A percentile compares a stretch with the other conserved stretches of the same genome.
phyloP scores from a whole-genome alignment of 495 filamentous ascomycete species.

The Podospora tetraspora region DNA sequence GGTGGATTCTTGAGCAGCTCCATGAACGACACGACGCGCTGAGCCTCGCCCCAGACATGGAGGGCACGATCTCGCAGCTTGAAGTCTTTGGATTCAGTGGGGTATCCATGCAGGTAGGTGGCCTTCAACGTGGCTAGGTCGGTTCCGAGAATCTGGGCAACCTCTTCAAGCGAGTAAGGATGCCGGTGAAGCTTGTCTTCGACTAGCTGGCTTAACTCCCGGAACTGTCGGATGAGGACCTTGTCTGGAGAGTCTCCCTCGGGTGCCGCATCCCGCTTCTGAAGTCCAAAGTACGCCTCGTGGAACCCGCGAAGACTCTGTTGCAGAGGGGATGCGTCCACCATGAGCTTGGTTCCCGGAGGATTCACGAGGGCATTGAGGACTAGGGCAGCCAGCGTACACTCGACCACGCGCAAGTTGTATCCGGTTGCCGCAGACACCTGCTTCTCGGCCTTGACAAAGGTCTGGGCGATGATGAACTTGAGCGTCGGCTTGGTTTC shows the following conservation, averaged over 20 bases:
- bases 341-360: conserved; percentile 59
- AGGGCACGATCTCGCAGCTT: conserved; percentile 77
- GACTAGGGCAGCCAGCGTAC: conserved; percentile 76
- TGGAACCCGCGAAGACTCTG: conserved; percentile 83
- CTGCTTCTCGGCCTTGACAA: conserved; percentile 90
- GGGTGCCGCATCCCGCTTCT: conserved; percentile 35
- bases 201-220: too few relatives aligned
- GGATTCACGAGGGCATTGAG: conserved; percentile 48
- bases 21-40: conserved; percentile 80
- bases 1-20: conserved; percentile 52
- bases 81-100: conserved; percentile 83
- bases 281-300: conserved; percentile 65
- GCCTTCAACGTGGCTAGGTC: conserved; percentile 58
- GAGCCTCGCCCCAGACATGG: conserved; percentile 86
- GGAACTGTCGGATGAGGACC: not conserved
- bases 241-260: not conserved
- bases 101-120: conserved; percentile 75
- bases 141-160: not conserved
- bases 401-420: conserved; percentile 95
- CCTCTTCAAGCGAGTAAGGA: not conserved
- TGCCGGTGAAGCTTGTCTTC: not conserved
- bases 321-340: conserved; percentile 78
- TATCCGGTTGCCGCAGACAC: conserved; percentile 89
- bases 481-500: conserved; percentile 73
- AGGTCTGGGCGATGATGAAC: conserved; percentile 92